These are phyloP conservation scores for Akanthomyces dipterigenus DNA, from an alignment of 2,329 filamentous ascomycete genomes.

Conservation along the genomic window DNA sequence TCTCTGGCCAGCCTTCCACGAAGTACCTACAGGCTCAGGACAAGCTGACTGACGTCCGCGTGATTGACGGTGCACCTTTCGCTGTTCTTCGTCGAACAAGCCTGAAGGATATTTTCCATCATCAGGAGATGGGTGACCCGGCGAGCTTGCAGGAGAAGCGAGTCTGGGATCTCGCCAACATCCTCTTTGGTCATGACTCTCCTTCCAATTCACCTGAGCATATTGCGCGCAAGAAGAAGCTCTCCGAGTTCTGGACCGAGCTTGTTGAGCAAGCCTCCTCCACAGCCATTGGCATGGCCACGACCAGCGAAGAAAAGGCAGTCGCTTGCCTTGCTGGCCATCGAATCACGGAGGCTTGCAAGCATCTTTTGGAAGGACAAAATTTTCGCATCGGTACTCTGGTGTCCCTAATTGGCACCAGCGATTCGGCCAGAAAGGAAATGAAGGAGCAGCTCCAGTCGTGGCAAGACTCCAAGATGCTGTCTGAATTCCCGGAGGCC, in stretches of 20 bases:
- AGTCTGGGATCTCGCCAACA: slow-evolving; percentile 79
- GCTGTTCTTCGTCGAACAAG: slow-evolving; percentile 38
- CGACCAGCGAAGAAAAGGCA: slow-evolving; percentile 72
- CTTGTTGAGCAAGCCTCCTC: slow-evolving; percentile 56
- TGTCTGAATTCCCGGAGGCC: slow-evolving; percentile 80
- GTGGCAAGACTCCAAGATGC: slow-evolving; percentile 76
- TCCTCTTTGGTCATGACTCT: slow-evolving; percentile 71
- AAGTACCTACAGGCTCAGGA: slow-evolving; percentile 50
- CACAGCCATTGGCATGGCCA: slow-evolving; percentile 49
- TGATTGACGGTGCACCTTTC: slow-evolving; percentile 53
- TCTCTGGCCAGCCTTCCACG: slow-evolving; percentile 53
- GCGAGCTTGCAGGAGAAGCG: slow-evolving; percentile 58
- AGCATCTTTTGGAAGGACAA: slow-evolving; percentile 64
- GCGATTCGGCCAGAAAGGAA: slow-evolving; percentile 61
- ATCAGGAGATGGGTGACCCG: slow-evolving; percentile 34
- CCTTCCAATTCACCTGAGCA: slow-evolving; percentile 32
- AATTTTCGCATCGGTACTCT: slow-evolving; percentile 82
- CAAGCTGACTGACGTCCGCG: slow-evolving; percentile 44
- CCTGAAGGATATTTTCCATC: slow-evolving; percentile 34
- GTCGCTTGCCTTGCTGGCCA: slow-evolving; percentile 73
- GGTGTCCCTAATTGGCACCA: slow-evolving; percentile 72
- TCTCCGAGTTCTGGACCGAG: slow-evolving; percentile 61
- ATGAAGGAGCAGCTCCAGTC: slow-evolving; percentile 74
- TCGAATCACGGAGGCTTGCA: slow-evolving; percentile 76
- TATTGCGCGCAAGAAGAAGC: slow-evolving; percentile 48